These are phyloP conservation scores for Penicilliopsis zonata DNA, from an alignment of 495 filamentous ascomycete genomes.

Conservation along the genomic window DNA sequence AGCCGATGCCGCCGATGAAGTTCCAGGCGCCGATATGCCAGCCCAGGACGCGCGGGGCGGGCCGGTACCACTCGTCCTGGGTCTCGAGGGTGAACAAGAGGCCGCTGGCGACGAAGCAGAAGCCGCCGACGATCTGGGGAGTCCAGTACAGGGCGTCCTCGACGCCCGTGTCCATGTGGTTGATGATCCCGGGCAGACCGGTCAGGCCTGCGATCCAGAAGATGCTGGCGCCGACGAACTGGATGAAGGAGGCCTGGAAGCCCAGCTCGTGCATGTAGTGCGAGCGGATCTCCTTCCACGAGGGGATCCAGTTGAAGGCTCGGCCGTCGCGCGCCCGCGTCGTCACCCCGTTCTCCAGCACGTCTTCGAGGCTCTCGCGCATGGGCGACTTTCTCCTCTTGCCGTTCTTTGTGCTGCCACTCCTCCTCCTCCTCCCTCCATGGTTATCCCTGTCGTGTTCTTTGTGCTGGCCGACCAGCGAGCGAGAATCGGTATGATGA, in stretches of 20 bases:
- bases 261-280: constrained; percentile 60
- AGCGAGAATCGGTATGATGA: constrained; percentile 42
- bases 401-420: too few relatives aligned
- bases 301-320: constrained; percentile 51
- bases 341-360: not conserved
- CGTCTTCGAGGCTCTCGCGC: too few relatives aligned
- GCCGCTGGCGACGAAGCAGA: constrained; percentile 47
- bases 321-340: constrained; percentile 6
- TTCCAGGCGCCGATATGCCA: constrained; percentile 51
- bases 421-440: too few relatives aligned
- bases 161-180: constrained; percentile 29
- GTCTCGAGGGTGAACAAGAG: constrained; percentile 59
- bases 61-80: constrained; percentile 52
- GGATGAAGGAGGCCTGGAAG: constrained; percentile 50
- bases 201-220: constrained; percentile 57
- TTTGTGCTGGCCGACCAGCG: constrained; percentile 17
- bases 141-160: constrained; percentile 53
- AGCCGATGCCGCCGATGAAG: constrained; percentile 50
- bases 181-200: constrained; percentile 45
- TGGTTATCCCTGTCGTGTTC: too few relatives aligned
- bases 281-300: constrained; percentile 38
- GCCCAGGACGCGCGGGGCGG: constrained; percentile 45
- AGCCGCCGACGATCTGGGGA: constrained; percentile 56
- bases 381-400: too few relatives aligned
- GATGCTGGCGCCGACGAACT: constrained; percentile 51